Evolutionary conservation across 768 basidiomycete genomes (phyloP), one percentile per base, ranked within the genome.

Genomic region (Tremella fuciformis): DNA sequence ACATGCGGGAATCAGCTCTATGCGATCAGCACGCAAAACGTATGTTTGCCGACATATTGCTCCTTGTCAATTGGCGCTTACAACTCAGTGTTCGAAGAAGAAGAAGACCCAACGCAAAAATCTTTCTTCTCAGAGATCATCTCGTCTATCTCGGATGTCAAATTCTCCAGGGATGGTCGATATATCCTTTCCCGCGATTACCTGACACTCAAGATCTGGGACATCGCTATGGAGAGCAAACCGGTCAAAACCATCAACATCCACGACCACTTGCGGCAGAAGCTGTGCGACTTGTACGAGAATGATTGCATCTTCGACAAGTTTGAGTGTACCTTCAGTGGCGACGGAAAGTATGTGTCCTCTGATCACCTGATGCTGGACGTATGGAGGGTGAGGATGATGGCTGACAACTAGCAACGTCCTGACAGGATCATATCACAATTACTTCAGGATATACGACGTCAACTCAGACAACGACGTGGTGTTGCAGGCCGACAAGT

Each of bases 231-330:
- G 93, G 96, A 99, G 79, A 86, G 85, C 64, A 85, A 88, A 69
- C 96, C 96, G 13, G 80, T 99, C 59, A 94, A 96, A 81, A 98
- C 92, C 13, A 98, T 99, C 77, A 88, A 91, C 53, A 98, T 99
- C 70, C 96, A 99, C 74, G 96, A 99, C 69, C 94, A 98, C 78
- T 82, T 99, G 46, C 86, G 94, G 53, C 89, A 90, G 55, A 99
- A 98, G 78, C 85, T 99, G 8, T 99, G 96, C 77, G 96, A 99
- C 77, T 79, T 98, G 63, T 99, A 99, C 74, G 96, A 99, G 81
- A 99, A 98, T 71, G 96, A 99, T 73, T 98, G 96, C 79, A 99
- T 99, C 73, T 99, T 98, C 76, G 96, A 99, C 82, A 98, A 98
- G 79, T 99, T 98, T 68, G 96, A 99, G 80, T 98, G 96, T 76